Conservation (phyloP, 441 rosid genomes). For the Cnidoscolus chayamansa region DNA sequence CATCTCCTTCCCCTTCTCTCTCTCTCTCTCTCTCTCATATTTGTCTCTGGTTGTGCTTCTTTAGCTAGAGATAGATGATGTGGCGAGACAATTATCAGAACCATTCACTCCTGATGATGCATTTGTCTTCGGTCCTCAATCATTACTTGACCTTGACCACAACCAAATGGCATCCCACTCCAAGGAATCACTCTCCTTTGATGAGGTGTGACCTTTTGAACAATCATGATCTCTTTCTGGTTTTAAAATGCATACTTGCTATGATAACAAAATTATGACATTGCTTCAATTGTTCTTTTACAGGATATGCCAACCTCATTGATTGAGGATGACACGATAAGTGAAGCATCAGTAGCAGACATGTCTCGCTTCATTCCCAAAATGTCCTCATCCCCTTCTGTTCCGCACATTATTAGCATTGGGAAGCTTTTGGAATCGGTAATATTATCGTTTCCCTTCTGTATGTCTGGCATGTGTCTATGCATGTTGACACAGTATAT, state of each 20-base stretch:
- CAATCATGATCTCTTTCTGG: neutral
- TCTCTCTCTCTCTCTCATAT: conserved; percentile 20
- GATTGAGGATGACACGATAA: conserved; percentile 62
- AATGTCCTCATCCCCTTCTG: conserved; percentile 47
- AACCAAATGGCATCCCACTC: conserved; percentile 50
- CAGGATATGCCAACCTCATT: conserved; percentile 62
- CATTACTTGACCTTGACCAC: conserved; percentile 42
- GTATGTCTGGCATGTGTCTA: neutral
- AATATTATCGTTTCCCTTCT: conserved; percentile 18
- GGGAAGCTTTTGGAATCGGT: conserved; percentile 93
- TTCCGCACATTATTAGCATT: conserved; percentile 70
- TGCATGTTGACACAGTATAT: neutral
- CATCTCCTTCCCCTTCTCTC: conserved; percentile 6
- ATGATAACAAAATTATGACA: neutral
- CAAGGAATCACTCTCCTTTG: conserved; percentile 77
- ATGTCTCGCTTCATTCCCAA: conserved; percentile 4
- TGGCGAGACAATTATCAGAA: conserved; percentile 61
- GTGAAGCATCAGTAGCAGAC: conserved; percentile 70
- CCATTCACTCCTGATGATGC: conserved; percentile 87
- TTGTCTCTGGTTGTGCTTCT: conserved; percentile 25
- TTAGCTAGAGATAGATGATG: conserved; percentile 59
- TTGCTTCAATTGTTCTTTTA: conserved; percentile 15
- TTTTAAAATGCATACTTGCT: neutral
- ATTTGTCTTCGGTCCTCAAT: conserved; percentile 59
- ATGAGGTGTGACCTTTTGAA: conserved; percentile 52